These are phyloP conservation scores for Aureobasidium sp. DNA, from an alignment of 2,329 filamentous ascomycete species.

Conservation along the genomic window DNA sequence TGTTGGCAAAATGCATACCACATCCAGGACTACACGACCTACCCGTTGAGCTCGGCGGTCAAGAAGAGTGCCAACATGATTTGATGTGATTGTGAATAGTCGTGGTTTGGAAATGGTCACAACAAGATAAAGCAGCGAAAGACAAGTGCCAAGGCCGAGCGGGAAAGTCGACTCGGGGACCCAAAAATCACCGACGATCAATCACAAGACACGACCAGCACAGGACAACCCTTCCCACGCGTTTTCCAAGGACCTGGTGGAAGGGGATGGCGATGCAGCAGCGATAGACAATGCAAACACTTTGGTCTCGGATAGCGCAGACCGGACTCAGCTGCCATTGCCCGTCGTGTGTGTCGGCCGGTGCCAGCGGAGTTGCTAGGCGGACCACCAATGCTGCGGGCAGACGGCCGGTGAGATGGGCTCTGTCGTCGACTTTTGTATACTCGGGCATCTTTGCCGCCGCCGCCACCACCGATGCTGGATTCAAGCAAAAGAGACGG, in stretches of 20 bases:
- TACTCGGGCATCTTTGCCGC: conserved; percentile 61
- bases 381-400: conserved; percentile 43
- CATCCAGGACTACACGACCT: conserved; percentile 20
- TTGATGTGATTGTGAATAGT: background rate
- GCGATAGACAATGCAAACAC: conserved; percentile 48
- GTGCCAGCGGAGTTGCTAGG: conserved; percentile 37
- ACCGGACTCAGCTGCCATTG: conserved; percentile 54
- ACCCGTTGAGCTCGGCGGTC: conserved; percentile 63
- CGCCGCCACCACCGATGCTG: conserved; percentile 54
- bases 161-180: background rate
- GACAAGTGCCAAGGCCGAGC: conserved; percentile 8
- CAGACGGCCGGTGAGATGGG: conserved; percentile 40
- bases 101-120: background rate
- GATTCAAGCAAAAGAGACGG: conserved; percentile 48
- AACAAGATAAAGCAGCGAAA: background rate
- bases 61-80: conserved; percentile 58
- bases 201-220: background rate
- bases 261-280: conserved; percentile 10
- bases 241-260: background rate
- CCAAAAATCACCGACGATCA: background rate
- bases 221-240: background rate
- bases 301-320: conserved; percentile 60
- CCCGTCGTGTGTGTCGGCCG: conserved; percentile 47
- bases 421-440: conserved; percentile 51
- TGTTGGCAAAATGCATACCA: conserved; percentile 9